These are phyloP conservation scores for Yamagishiella unicocca DNA, from an alignment of 139 green algal genomes.

Conservation along the genomic window DNA sequence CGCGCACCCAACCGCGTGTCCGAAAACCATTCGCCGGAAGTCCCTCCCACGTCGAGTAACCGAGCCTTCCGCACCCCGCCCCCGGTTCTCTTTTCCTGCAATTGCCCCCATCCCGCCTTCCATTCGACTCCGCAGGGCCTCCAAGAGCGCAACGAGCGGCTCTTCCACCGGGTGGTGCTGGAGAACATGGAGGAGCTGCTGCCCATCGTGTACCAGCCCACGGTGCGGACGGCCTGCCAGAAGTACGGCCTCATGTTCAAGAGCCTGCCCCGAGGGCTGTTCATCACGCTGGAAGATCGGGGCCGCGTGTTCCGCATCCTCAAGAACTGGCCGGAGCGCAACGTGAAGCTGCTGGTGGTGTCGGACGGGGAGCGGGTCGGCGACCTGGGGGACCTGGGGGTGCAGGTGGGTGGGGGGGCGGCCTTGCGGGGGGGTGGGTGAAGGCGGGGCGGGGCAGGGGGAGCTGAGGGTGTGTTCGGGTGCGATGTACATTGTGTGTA, in stretches of 20 bases:
- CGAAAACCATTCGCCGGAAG: too few species aligned
- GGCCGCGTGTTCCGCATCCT: conserved; percentile 80
- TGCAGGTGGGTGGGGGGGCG: conserved; percentile 63
- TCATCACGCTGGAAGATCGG: conserved; percentile 86
- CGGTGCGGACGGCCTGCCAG: conserved; percentile 41
- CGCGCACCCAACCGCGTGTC: too few species aligned
- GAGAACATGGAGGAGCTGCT: conserved; percentile 91
- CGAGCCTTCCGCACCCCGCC: too few species aligned
- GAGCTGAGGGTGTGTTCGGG: too few species aligned
- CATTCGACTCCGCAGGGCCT: conserved; percentile 19
- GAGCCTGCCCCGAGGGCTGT: conserved; percentile 83
- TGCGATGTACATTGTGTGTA: too few species aligned
- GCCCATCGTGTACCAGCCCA: conserved; percentile 69
- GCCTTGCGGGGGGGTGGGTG: too few species aligned
- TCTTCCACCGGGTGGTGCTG: conserved; percentile 90
- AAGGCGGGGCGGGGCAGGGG: too few species aligned
- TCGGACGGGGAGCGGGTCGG: conserved; percentile 88
- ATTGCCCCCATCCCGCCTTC: background rate
- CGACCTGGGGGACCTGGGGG: conserved; percentile 80
- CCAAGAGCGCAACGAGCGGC: conserved; percentile 88
- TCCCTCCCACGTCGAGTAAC: too few species aligned
- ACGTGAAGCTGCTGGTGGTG: conserved; percentile 85
- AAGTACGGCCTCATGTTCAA: conserved; percentile 71
- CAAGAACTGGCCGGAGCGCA: conserved; percentile 93
- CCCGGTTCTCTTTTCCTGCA: background rate